A percentile compares a stretch with the other conserved stretches of the same genome.
phyloP scores from a whole-genome alignment of 2,329 filamentous ascomycete species.

The Fusarium verticillioides region DNA sequence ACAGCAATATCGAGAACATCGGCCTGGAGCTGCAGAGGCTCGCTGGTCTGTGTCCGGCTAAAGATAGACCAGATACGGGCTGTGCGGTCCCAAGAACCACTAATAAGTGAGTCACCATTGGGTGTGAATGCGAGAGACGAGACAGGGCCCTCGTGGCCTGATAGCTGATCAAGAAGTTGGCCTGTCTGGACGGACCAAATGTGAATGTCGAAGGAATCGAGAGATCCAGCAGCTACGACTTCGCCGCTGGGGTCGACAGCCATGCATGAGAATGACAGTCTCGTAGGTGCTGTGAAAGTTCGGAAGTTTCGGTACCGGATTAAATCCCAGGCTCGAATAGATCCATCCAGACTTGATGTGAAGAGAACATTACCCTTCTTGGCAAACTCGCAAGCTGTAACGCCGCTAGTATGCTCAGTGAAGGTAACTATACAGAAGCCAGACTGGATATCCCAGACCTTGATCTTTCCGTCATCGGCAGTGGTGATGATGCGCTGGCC shows the following conservation, averaged over 20 bases:
- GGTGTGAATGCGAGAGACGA: conserved; percentile 89
- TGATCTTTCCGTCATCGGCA: conserved; percentile 97
- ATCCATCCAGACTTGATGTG: conserved; percentile 93
- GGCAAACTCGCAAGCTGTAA: conserved; percentile 94
- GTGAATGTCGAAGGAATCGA: conserved; percentile 97
- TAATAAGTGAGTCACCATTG: conserved; percentile 84
- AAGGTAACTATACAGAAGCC: conserved; percentile 99
- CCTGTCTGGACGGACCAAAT: conserved; percentile 99
- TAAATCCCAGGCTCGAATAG: conserved; percentile 94
- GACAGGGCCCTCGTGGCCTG: conserved; percentile 94
- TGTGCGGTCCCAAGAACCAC: conserved; percentile 96
- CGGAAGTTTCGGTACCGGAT: conserved; percentile 96
- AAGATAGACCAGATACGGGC: conserved; percentile 98
- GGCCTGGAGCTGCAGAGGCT: conserved; percentile 90
- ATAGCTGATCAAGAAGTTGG: conserved; percentile 88
- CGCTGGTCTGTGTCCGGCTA: conserved; percentile 90
- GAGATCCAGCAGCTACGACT: conserved; percentile 92
- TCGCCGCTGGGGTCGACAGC: conserved; percentile 98
- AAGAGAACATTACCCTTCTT: conserved; percentile 96
- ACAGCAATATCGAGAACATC: conserved; percentile 90
- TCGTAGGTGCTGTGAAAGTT: conserved; percentile 93
- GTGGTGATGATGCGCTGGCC: conserved; percentile 93
- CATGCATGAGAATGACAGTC: conserved; percentile 91
- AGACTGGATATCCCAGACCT: conserved; percentile 96
- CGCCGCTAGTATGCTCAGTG: conserved; percentile 93